These are phyloP conservation scores for Populus deltoides DNA, from an alignment of 345 rosid species.

Conservation along the genomic window DNA sequence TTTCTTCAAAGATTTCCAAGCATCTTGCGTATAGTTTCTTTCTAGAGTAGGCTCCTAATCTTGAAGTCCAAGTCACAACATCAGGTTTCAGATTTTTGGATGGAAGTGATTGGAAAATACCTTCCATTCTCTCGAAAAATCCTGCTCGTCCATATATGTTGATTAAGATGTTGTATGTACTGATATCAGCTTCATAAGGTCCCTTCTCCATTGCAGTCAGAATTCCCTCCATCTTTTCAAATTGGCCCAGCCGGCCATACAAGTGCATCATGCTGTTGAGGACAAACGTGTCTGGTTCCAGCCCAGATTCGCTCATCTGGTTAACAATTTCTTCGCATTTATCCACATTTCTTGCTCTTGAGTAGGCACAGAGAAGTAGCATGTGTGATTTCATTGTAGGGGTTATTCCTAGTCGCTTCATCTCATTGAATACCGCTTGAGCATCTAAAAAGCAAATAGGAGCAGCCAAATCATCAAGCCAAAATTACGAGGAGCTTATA, in stretches of 20 bases:
- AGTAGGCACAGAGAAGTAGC: conserved; percentile 82
- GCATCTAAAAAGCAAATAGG: conserved; percentile 48
- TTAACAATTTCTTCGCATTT: conserved; percentile 71
- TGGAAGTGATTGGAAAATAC: conserved; percentile 43
- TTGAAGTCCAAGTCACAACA: conserved; percentile 93
- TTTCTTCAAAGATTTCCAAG: conserved; percentile 76
- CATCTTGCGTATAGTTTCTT: conserved; percentile 72
- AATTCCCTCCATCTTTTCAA: conserved; percentile 71
- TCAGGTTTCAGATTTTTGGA: conserved; percentile 49
- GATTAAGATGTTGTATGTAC: conserved; percentile 86
- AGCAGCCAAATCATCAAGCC: background rate
- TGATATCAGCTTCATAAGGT: conserved; percentile 53
- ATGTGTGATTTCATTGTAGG: conserved; percentile 96
- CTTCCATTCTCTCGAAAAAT: conserved; percentile 64
- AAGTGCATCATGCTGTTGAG: conserved; percentile 80
- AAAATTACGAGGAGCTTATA: background rate
- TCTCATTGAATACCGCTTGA: conserved; percentile 67
- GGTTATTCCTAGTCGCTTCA: conserved; percentile 70
- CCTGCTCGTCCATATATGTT: conserved; percentile 77
- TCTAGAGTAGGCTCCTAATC: conserved; percentile 72
- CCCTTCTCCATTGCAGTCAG: conserved; percentile 59
- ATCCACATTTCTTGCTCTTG: conserved; percentile 56
- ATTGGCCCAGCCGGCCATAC: conserved; percentile 75
- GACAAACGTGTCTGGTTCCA: conserved; percentile 74
- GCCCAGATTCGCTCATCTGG: conserved; percentile 70